Evolutionary conservation across 345 rosid species (phyloP), one percentile per base, ranked within the genome.

Genomic region (Ailanthus altissimus): DNA sequence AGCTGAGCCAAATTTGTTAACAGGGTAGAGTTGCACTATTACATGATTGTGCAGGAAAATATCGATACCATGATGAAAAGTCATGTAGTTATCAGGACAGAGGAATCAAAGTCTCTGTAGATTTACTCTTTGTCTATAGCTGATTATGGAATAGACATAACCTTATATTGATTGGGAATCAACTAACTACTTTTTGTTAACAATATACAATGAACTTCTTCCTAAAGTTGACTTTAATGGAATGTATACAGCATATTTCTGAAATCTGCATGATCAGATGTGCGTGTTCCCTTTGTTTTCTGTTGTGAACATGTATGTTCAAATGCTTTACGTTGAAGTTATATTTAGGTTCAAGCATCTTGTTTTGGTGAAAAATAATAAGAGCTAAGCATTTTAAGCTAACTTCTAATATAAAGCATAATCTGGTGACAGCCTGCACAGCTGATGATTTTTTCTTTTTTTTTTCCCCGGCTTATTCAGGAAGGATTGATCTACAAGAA

Each of bases 401-500:
- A 23, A 51, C 13, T 43, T 25, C 28, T 72, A 32, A 42, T 38
- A 15, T 26, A 20, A 32, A 60, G 50, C 65, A 69, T 18, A 72
- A 67, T 56, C 63, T 2, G 25, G 14, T 59, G 32, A 18, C 38
- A 5, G 11, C 7, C 6, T 23, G 36, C 51, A 59, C 40, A 36
- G 50, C n/a, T 47, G 56, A n/a, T 32, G 13, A 18, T 56, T 5
- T 8, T 53, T 65, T 14, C 23, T 8, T 36, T 56, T 4, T 6
- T 38, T 68, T 59, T 70, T 25, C 36, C 74, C 73, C 53, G 47
- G 66, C 51, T 40, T 43, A 78, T 77, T 63, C 89, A 95, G 97
- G 93, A 78, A 91, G 81, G 83, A 91, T 90, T 42, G 88, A 93
- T 78, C 79, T 95, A 81, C 88, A 86, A 84, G 98, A 88, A 83